Percentiles rank a stretch among this genome's conserved stretches.
phyloP scores from a whole-genome alignment of 1,284 basidiomycete species.

The Papiliotrema nemorosa region DNA sequence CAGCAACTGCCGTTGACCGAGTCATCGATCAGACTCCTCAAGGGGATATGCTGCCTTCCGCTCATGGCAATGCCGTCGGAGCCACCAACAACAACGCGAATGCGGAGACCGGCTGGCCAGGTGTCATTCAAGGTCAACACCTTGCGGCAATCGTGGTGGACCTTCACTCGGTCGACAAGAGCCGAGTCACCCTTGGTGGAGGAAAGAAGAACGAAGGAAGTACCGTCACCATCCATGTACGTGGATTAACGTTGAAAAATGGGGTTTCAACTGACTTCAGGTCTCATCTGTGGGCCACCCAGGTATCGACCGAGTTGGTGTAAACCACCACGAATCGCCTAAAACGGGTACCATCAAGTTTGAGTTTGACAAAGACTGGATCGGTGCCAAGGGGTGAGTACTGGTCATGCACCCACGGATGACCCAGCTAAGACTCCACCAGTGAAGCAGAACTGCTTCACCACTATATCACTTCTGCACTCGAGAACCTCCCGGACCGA shows the following conservation, averaged over 20 bases:
- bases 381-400: constrained; percentile 45
- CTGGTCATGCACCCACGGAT: background rate
- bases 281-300: constrained; percentile 11
- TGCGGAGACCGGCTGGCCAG: constrained; percentile 40
- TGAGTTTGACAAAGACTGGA: constrained; percentile 46
- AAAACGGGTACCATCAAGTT: constrained; percentile 39
- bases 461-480: constrained; percentile 25
- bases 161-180: constrained; percentile 25
- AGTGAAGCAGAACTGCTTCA: constrained; percentile 38
- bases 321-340: constrained; percentile 5
- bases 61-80: constrained; percentile 17
- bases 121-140: constrained; percentile 31
- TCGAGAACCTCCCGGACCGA: constrained; percentile 1
- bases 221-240: constrained; percentile 25
- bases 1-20: constrained; percentile 9
- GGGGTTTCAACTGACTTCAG: background rate
- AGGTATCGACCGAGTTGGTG: constrained; percentile 10
- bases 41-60: constrained; percentile 24
- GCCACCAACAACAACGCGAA: constrained; percentile 30
- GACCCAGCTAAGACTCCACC: background rate
- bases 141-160: constrained; percentile 30
- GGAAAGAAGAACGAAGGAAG: constrained; percentile 31
- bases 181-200: constrained; percentile 18
- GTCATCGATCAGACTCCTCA: constrained; percentile 27
- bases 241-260: constrained; percentile 1